These are phyloP conservation scores for Zygotorulaspora chibaensis DNA, from an alignment of 805 yeast genomes.

Conservation along the genomic window DNA sequence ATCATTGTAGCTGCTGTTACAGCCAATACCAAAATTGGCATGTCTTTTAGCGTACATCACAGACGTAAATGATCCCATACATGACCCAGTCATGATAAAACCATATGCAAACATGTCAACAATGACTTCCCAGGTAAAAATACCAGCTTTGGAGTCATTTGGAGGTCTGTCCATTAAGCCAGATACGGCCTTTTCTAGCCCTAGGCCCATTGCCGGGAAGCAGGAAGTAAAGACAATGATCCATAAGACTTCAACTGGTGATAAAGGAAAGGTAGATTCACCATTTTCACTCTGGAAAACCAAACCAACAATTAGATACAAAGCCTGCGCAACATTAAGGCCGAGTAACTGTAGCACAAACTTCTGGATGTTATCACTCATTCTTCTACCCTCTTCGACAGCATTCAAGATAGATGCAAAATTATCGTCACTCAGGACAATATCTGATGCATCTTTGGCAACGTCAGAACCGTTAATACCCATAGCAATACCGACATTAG, in stretches of 20 bases:
- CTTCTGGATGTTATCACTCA: slow-evolving; percentile 89
- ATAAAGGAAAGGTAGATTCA: slow-evolving; percentile 81
- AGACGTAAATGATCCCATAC: slow-evolving; percentile 61
- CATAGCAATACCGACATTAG: slow-evolving; percentile 95
- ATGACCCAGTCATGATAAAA: slow-evolving; percentile 63
- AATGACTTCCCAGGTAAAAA: slow-evolving; percentile 65
- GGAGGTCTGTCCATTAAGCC: slow-evolving; percentile 96
- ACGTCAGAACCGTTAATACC: slow-evolving; percentile 94
- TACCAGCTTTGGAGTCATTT: slow-evolving; percentile 76
- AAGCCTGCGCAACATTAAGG: slow-evolving; percentile 86
- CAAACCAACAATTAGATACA: slow-evolving; percentile 77
- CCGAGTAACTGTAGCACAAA: slow-evolving; percentile 92
- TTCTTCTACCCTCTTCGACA: slow-evolving; percentile 95
- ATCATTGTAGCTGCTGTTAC: slow-evolving; percentile 49
- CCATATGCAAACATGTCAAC: slow-evolving; percentile 72
- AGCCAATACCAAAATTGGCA: slow-evolving; percentile 60
- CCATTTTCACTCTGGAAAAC: slow-evolving; percentile 68
- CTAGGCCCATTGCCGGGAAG: slow-evolving; percentile 96
- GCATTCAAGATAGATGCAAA: slow-evolving; percentile 90
- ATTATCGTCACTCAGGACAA: slow-evolving; percentile 95
- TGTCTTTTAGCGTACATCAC: slow-evolving; percentile 62
- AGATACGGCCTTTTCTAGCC: slow-evolving; percentile 94
- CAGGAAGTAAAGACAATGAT: slow-evolving; percentile 96
- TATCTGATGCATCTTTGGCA: slow-evolving; percentile 97
- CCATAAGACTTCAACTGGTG: slow-evolving; percentile 98